These are phyloP conservation scores for Amorphotheca resinae DNA, from an alignment of 495 filamentous ascomycete species.

Conservation along the genomic window DNA sequence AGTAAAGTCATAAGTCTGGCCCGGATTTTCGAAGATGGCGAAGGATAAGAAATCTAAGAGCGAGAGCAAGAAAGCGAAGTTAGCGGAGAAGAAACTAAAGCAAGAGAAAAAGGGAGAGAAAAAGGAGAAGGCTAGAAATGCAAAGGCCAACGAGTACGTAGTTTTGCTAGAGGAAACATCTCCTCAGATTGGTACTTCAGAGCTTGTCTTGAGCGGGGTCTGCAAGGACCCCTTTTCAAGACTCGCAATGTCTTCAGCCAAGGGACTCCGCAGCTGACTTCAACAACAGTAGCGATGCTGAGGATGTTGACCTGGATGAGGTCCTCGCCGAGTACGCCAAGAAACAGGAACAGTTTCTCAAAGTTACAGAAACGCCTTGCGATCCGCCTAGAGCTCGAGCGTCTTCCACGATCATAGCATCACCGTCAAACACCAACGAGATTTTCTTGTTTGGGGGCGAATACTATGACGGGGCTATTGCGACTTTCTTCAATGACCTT, in stretches of 20 bases:
- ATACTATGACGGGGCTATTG: constrained; percentile 50
- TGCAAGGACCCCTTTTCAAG: too few relatives aligned
- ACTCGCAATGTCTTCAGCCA: background rate
- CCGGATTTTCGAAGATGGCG: constrained; percentile 30
- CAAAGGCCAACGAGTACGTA: constrained; percentile 39
- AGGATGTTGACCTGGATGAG: constrained; percentile 91
- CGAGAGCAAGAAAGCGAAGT: constrained; percentile 47
- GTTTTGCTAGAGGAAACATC: too few relatives aligned
- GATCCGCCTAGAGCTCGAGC: constrained; percentile 66
- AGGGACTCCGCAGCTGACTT: background rate
- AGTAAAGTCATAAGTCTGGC: too few relatives aligned
- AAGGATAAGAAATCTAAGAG: constrained; percentile 50
- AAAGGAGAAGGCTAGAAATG: constrained; percentile 41
- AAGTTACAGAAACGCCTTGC: constrained; percentile 73
- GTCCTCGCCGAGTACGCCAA: constrained; percentile 82
- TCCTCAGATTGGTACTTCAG: too few relatives aligned
- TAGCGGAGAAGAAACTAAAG: constrained; percentile 52
- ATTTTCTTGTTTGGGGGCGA: constrained; percentile 85
- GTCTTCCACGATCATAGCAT: constrained; percentile 68
- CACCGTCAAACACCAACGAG: constrained; percentile 75
- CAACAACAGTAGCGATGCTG: constrained; percentile 56
- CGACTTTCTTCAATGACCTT: constrained; percentile 59
- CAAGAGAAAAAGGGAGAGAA: constrained; percentile 52
- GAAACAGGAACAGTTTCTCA: constrained; percentile 82
- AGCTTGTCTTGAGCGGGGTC: too few relatives aligned